Evolutionary conservation across 106 monocot genomes (phyloP).

Genomic region (Phalaenopsis equestris): DNA sequence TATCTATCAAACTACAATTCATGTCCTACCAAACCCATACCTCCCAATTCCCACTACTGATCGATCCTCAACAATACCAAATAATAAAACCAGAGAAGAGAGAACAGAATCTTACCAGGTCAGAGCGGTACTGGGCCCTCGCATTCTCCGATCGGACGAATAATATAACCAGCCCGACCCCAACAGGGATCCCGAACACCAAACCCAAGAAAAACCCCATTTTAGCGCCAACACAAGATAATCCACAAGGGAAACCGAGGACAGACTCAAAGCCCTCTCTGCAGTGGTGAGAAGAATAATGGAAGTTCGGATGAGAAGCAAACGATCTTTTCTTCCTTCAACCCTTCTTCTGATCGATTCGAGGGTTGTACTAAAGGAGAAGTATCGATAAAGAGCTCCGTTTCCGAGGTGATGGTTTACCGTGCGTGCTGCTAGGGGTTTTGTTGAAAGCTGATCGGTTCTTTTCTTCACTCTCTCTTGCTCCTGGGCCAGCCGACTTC

Average conservation of each 20-base stretch:
- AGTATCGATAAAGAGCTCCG: not conserved
- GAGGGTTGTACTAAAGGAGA: not conserved
- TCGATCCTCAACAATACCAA: not conserved
- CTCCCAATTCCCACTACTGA: not conserved
- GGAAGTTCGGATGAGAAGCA: not conserved
- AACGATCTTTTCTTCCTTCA: not conserved
- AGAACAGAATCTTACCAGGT: conserved; percentile 41
- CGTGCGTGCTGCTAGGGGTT: not conserved
- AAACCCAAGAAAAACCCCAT: conserved; percentile 75
- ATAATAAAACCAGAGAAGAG: not conserved
- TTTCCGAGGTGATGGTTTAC: not conserved
- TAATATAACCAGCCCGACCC: conserved; percentile 47
- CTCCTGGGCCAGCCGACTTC: too few species aligned
- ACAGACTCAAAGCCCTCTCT: not conserved
- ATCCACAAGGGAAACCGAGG: not conserved
- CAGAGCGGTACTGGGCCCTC: conserved; percentile 48
- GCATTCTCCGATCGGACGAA: conserved; percentile 56
- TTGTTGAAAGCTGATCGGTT: not conserved
- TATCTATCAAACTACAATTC: not conserved
- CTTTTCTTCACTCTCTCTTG: too few species aligned
- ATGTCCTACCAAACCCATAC: not conserved
- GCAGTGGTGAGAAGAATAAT: not conserved
- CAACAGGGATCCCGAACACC: conserved; percentile 45
- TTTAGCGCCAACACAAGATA: not conserved
- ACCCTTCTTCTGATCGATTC: not conserved